Base-by-base conservation (phyloP, 2,329 filamentous ascomycete species). In the Colletotrichum sp. region DNA sequence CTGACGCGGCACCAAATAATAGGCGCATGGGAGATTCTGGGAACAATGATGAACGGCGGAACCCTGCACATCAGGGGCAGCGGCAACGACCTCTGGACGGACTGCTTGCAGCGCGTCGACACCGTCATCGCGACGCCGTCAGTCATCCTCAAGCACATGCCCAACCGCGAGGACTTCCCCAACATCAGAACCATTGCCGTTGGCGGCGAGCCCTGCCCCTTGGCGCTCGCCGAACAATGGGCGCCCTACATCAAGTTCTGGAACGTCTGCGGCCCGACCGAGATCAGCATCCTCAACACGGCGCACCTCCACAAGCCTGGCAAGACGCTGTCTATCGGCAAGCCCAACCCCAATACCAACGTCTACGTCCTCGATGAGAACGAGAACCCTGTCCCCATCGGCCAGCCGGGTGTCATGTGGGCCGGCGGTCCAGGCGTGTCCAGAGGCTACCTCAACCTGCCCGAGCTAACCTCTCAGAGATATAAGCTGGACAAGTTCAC, bases 21-120 rank as follows among this genome's bases (percentile, higher is more conserved):
- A 91, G 90, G 89, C 27, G 90, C 90, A 15, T 92, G 91, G 90
- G 90, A 92, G 77, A 89, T 92, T n/a, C 85, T 92, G 10, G 87
- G 86, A 1, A 77, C 77, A 22, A 69, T 77, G 66, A 78, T 77
- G 77, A 78, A 77, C 67, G 77, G 77, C 8, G 76, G 75, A 7
- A 77, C 77, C 6, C 77, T 78, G 32, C 76, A 78, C 68, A 76
- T 78, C 62, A 68, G 77, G n/a, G 77, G 77, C 39, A 77, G 76
- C 66, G 76, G 75, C 34, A 74, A 77, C 39, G 77, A 78, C 43
- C 52, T 72, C 16, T 78, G 77, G 77, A 62, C 39, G 9, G 76
- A 77, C 16, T 78, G 76, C 55, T 34, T 78, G 60, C 71, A 62
- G 56, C 77, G 70, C 27, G 77, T 78, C n/a, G 77, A 78, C 32